phyloP scores from a whole-genome alignment of 2,329 filamentous ascomycete genomes.

The Aspergillus phoenicis region DNA sequence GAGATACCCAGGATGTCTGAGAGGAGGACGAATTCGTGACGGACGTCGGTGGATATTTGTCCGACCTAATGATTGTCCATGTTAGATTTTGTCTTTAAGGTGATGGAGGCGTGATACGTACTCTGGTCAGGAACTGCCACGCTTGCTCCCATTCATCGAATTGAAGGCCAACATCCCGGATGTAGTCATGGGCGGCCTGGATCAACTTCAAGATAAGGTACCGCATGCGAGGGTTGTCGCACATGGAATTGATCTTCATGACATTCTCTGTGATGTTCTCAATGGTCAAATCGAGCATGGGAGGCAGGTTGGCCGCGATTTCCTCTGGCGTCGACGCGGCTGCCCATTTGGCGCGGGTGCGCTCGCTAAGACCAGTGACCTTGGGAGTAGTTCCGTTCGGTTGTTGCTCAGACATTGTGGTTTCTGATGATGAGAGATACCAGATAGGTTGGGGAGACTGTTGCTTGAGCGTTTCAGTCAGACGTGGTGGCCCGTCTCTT shows the following conservation, averaged over 20 bases:
- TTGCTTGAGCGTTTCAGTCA: neutral
- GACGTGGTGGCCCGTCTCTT: conserved; percentile 6
- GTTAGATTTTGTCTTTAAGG: neutral
- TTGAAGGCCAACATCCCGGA: conserved; percentile 15
- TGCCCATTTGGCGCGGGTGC: conserved; percentile 10
- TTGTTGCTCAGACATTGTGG: conserved; percentile 3
- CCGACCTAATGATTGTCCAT: conserved; percentile 8
- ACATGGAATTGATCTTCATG: conserved; percentile 19
- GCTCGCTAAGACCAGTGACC: conserved; percentile 2
- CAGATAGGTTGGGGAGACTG: too few relatives aligned
- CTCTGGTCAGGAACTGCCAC: conserved; percentile 19
- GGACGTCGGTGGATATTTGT: conserved; percentile 20
- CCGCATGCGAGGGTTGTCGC: conserved; percentile 13
- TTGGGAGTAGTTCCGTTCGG: neutral
- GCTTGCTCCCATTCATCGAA: conserved; percentile 18
- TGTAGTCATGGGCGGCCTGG: conserved; percentile 14
- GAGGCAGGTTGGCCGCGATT: conserved; percentile 2
- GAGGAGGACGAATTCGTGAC: conserved; percentile 19
- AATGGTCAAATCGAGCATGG: conserved; percentile 15
- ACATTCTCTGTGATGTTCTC: conserved; percentile 18
- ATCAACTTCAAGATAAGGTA: conserved; percentile 14
- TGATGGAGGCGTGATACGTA: neutral
- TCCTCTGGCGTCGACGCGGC: conserved; percentile 6
- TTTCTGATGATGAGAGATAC: neutral
- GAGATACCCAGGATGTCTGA: conserved; percentile 31